Conservation (phyloP, 176 grass and related monocot species). For the Carex kokanica region DNA sequence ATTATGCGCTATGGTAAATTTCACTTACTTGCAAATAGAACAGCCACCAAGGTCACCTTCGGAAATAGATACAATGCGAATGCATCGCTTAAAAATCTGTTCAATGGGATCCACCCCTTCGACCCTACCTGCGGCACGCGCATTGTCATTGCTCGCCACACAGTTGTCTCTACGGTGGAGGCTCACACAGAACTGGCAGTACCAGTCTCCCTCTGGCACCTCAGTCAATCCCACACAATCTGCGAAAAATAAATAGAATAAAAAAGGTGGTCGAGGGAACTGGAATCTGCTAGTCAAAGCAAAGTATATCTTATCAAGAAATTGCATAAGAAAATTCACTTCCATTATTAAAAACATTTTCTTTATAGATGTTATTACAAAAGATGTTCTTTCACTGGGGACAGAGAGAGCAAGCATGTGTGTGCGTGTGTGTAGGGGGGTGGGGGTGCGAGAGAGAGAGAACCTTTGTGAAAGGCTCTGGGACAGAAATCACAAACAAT, state of each 20-base stretch:
- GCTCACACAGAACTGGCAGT: slow-evolving; percentile 84
- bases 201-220: slow-evolving; percentile 62
- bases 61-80: slow-evolving; percentile 67
- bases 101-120: slow-evolving; percentile 89
- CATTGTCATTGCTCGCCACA: slow-evolving; percentile 90
- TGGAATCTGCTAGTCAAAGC: not conserved
- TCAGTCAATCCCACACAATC: slow-evolving; percentile 67
- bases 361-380: not conserved
- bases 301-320: not conserved
- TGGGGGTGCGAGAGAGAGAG: not conserved
- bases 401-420: not conserved
- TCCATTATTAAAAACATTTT: not conserved
- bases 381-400: not conserved
- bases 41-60: slow-evolving; percentile 69
- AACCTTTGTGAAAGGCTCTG: slow-evolving; percentile 96
- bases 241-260: slow-evolving; percentile 28
- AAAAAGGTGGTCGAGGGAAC: not conserved
- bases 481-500: slow-evolving; percentile 92
- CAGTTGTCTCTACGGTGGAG: slow-evolving; percentile 78
- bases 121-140: slow-evolving; percentile 89
- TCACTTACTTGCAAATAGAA: slow-evolving; percentile 78
- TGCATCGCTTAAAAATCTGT: slow-evolving; percentile 78
- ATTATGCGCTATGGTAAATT: not conserved
- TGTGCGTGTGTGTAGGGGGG: too few relatives aligned
- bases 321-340: not conserved